Conservation (phyloP, 805 yeast species). For the Suhomyces sp. region DNA sequence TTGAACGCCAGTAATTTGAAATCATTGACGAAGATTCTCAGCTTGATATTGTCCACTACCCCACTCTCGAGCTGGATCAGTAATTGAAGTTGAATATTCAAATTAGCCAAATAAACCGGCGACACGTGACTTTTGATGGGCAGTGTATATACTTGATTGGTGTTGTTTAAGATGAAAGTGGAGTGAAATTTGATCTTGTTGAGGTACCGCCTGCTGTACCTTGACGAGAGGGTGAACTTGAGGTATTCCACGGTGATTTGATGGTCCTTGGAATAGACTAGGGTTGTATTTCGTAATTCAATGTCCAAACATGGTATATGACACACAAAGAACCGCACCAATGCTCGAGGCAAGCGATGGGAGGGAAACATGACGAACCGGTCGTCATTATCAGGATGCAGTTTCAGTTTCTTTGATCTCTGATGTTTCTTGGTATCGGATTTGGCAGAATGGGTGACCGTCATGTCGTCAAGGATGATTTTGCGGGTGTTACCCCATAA, state of each 20-base stretch:
- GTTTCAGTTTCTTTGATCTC: not conserved
- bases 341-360: constrained; percentile 8
- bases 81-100: constrained; percentile 16
- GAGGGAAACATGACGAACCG: constrained; percentile 14
- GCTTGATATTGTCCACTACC: constrained; percentile 15
- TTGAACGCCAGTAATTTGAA: constrained; percentile 22
- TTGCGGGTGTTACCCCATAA: constrained; percentile 40
- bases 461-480: constrained; percentile 30
- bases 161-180: constrained; percentile 11
- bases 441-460: constrained; percentile 6
- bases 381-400: constrained; percentile 1
- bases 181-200: constrained; percentile 19
- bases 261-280: constrained; percentile 1
- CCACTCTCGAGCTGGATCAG: constrained; percentile 19
- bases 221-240: constrained; percentile 19
- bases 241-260: constrained; percentile 18
- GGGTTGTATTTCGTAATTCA: constrained; percentile 18
- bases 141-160: constrained; percentile 10
- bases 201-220: constrained; percentile 17
- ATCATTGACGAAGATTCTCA: constrained; percentile 23
- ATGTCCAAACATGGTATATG: constrained; percentile 22
- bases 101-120: constrained; percentile 6
- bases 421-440: too few species aligned
- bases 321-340: constrained; percentile 15
- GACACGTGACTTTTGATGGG: too few species aligned